Percentiles rank a stretch among this genome's conserved stretches.
Evolutionary conservation across 1,139 yeast genomes (phyloP).

Genomic region (Yamadazyma dendronema): DNA sequence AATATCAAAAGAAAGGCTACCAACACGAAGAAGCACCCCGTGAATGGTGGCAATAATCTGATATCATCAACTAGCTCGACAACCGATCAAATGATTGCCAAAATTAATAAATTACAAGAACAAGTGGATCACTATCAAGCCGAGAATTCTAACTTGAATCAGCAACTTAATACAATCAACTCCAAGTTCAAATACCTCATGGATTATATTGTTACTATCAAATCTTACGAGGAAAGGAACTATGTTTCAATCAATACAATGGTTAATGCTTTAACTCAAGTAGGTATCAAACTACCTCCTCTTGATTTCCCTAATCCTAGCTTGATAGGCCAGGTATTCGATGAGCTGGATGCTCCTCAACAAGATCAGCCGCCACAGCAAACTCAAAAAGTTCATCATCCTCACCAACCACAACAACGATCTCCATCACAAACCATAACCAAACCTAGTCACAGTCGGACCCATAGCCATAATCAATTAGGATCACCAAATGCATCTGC

Average conservation of each 20-base stretch:
- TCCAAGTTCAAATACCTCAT: conserved; percentile 64
- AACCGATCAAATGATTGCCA: conserved; percentile 7
- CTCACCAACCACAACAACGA: conserved; percentile 7
- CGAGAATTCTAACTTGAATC: conserved; percentile 40
- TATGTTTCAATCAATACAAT: conserved; percentile 51
- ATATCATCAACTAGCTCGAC: conserved; percentile 1
- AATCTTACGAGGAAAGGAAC: conserved; percentile 55
- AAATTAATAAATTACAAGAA: conserved; percentile 32
- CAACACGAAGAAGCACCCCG: conserved; percentile 33
- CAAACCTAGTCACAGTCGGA: background rate
- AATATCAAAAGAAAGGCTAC: conserved; percentile 83
- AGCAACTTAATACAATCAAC: conserved; percentile 47
- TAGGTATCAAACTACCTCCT: conserved; percentile 69
- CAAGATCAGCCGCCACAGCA: conserved; percentile 7
- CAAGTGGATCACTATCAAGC: conserved; percentile 40
- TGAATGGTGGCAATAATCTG: conserved; percentile 4
- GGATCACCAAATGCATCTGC: conserved; percentile 1
- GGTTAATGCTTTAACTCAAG: conserved; percentile 46
- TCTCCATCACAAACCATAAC: background rate
- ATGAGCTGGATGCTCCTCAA: too few relatives aligned
- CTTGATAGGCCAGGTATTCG: conserved; percentile 1
- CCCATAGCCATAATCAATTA: conserved; percentile 1
- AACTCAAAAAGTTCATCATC: conserved; percentile 1
- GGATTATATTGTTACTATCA: conserved; percentile 57
- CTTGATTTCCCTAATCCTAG: conserved; percentile 53